Evolutionary conservation across 1,284 basidiomycete species (phyloP), one percentile per base, ranked within the genome.

Genomic region (Cerioporus squamosus): DNA sequence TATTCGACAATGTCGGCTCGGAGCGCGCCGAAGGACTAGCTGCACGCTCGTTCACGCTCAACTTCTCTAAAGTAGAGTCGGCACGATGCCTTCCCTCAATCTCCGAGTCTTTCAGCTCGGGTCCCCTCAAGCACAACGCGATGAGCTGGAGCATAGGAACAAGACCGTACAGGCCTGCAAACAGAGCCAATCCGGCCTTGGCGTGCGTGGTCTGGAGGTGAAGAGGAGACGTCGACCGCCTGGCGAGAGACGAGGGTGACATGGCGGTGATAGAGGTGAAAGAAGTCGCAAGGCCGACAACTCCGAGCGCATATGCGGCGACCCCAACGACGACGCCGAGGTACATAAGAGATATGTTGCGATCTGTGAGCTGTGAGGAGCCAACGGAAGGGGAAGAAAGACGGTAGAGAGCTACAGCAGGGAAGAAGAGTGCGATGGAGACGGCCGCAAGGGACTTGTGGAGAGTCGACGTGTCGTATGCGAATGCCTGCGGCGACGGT

Each of bases 391-490:
- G 78, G 22, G 78, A 76, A 26, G 79, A 79, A 44, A 84, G 69
- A 44, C 90, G 83, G 61, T 79, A 78, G 40, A 87, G 67, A 22
- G 90, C 71, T 46, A 86, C 67, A 3, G 81, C 77, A 18, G 80
- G 81, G 50, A 88, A 77, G 18, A 87, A 70, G 26, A 88, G 68
- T 15, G 79, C 84, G 29, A 90, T 59, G 10, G 90, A 92, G 22
- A 90, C 69, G 5, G 90, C 83, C 2, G 86, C 79, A 7, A 88
- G 69, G 36, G 85, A 70, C 73, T 90, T 91, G 76, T 93, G 91
- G 17, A 75, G 61, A 26, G 82, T 68, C 2, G 86, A 85, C 8
- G 84, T 84, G 63, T 86, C 74, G 60, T 81, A 85, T 9, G 55
- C 60, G 56, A 61, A 46, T 17, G 57, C 3, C 43, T 22, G 52